Evolutionary conservation across 306 rosid genomes (phyloP), one percentile per base, ranked within the genome.

Genomic region (Arachis hypogaea): DNA sequence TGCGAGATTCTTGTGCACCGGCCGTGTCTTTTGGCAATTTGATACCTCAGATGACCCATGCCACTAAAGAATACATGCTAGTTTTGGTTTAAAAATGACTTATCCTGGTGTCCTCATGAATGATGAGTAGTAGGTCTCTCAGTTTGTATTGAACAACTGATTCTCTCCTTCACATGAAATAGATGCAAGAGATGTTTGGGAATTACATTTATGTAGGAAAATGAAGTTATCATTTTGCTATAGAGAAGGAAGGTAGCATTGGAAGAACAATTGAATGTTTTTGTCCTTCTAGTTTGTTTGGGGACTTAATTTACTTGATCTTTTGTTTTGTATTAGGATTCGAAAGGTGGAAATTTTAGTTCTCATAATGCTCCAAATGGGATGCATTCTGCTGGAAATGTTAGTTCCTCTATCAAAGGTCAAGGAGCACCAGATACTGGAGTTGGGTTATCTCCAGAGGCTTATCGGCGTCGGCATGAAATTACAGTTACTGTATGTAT

Each of bases 391-490:
- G 71, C 88, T 69, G 88, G 80, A 55, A 83, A 62, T 82, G 98
- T 78, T 59, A 86, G 77, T 59, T 58, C 93, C 68, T 66, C 79
- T 67, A 36, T 73, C 63, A 84, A 73, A 84, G 88, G 64, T 59
- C 83, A 81, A 7, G 92, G 80, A 71, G 52, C 81, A 69, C 78
- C 85, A 38, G 97, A 89, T 78, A 85, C 77, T 28, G 98, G 88
- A 82, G 84, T 80, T 69, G 92, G 86, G 68, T 60, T 91, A 82
- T 83, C 96, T 22, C 77, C 96, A 1, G 97, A 90, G 71, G 33
- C 97, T 61, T 95, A 90, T 81, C 84, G 98, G 54, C 93, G 80
- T 14, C 87, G 85, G 54, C 98, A 95, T 85, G 99, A 95, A 85
- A 95, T 95, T 66, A 69, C 92, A 82, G 89, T 83, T 74, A 29